Conservation (phyloP, 2,329 filamentous ascomycete species). For the Ophiostoma fasciatum region DNA sequence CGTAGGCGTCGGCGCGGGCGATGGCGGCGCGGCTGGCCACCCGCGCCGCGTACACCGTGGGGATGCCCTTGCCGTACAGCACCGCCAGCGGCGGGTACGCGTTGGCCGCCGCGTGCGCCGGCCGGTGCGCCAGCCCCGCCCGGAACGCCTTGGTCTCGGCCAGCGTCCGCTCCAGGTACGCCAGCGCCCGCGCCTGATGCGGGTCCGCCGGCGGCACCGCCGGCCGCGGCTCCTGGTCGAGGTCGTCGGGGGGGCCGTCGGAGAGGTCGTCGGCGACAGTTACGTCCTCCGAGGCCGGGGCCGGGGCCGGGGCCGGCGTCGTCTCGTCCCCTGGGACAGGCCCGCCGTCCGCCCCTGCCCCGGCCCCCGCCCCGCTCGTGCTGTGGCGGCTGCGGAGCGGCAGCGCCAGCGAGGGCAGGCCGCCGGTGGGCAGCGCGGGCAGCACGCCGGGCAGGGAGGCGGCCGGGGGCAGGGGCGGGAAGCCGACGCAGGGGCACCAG, state of each 20-base stretch:
- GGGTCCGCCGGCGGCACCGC: slow-evolving; percentile 25
- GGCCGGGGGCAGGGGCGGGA: slow-evolving; percentile 47
- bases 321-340: neutral
- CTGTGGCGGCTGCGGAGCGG: slow-evolving; percentile 16
- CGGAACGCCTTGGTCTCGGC: slow-evolving; percentile 61
- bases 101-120: slow-evolving; percentile 48
- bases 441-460: neutral
- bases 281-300: no score
- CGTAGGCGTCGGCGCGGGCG: slow-evolving; percentile 61
- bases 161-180: slow-evolving; percentile 65
- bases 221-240: neutral
- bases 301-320: neutral
- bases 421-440: slow-evolving; percentile 18
- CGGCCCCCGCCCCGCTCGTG: no score
- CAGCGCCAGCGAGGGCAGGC: slow-evolving; percentile 26
- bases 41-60: slow-evolving; percentile 70
- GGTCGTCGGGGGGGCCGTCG: neutral
- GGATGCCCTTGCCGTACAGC: slow-evolving; percentile 75
- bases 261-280: no score
- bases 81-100: slow-evolving; percentile 68
- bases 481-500: slow-evolving; percentile 59
- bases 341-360: no score
- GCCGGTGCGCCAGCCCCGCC: slow-evolving; percentile 49
- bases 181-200: slow-evolving; percentile 31
- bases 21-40: slow-evolving; percentile 63